Evolutionary conservation across 192 early-diverging fungal species (phyloP), one percentile per base, ranked within the genome.

Genomic region (Backusella macrospora): DNA sequence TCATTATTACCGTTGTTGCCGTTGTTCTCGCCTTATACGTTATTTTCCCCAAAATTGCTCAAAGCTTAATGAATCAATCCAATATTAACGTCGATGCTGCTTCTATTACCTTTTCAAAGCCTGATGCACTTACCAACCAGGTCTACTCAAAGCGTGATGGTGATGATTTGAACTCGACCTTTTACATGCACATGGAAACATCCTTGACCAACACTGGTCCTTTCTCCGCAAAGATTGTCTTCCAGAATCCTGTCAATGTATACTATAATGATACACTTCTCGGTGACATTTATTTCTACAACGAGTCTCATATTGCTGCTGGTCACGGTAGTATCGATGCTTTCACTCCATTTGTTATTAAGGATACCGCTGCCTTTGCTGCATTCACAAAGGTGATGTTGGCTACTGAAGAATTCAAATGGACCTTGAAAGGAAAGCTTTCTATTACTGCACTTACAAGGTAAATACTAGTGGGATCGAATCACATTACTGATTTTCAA

Each of bases 41-140:
- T 10, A 78, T 85, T 48, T 76, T 89, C 70, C 88, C 88, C n/a
- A 81, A 77, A 62, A 73, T 87, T 47, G 85, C 85, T 18, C 84
- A 86, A 74, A 42, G 63, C 1, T 76, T 83, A 37, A 77, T 88
- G 44, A 82, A 88, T 64, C 62, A 83, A 29, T 74, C 81, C 2
- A 72, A 66, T 18, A 76, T 88, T 44, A 42, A 45, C 23, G 76
- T 88, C 65, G 65, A 76, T 12, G 47, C 23, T 23, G 80, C 85
- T 43, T 73, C 70, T 26, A 89, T 86, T 62, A 73, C 83, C 38
- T 81, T 81, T 39, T 71, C 72, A 9, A 78, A 80, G 18, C 67
- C 76, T n/a, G 42, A 49, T 14, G 39, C 8, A 23, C 47, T 55
- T 43, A 12, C 42, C 3, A 44, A 48, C 18, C 13, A 45, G 8